Base-by-base conservation (phyloP, 2,329 filamentous ascomycete genomes). In the Eutypella sp. region DNA sequence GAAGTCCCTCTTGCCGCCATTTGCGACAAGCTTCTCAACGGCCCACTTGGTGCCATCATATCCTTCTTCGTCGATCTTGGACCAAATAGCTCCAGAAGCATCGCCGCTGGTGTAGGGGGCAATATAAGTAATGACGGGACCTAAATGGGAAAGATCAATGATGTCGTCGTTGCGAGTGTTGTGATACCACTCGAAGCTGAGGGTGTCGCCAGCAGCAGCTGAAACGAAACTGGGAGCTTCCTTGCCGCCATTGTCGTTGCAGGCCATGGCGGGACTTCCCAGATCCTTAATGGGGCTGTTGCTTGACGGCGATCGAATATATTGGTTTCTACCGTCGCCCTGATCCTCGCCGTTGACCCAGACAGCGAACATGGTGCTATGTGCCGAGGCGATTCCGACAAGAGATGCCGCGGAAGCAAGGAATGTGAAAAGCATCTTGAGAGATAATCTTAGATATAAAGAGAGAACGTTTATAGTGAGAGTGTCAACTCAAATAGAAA, bases 101-200 rank as follows among this genome's bases (percentile, higher is more conserved):
- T 73, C 69, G 42, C 43, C 48, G 44, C 61, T 60, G 38, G 63
- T 67, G 63, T 66, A 70, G 41, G 59, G 50, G 16, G 75, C 73
- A 55, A 79, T 72, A 59, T 75, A 80, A 46, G 73, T 75, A 51
- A 75, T 68, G 55, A 79, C 61, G 31, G 76, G 76, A 8, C 76
- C 76, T 61, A 69, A 65, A 66, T 79, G 76, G 40, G 71, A 74
- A n/a, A 57, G 48, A 52, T 66, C 76, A 42, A 79, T 74, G 65
- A 78, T 75, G 57, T 77, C 74, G 61, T 78, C 73, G 48, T 56
- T 55, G 38, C 72, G 68, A 55, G 33, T 67, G 61, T 78, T 56
- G 65, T 78, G 75, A 61, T 70, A 71, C 74, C 73, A 78, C 60
- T 77, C 70, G 55, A 73, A 67, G 48, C 55, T 62, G 46, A 78